phyloP scores from a whole-genome alignment of 129 eudicot species.

The Calendula officinalis region DNA sequence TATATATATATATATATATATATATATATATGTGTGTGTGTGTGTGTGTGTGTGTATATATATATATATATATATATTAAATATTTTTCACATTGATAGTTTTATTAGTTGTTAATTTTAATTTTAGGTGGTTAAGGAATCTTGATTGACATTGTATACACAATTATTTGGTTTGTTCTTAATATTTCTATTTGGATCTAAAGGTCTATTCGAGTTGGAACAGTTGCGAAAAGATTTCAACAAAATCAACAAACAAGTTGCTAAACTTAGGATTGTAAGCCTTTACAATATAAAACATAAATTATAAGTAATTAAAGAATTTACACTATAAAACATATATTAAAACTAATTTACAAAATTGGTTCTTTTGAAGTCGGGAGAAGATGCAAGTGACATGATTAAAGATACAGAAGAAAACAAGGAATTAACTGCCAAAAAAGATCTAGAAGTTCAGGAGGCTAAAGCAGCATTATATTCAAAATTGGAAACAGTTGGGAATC shows the following conservation, averaged over 20 bases:
- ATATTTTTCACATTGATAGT: not conserved
- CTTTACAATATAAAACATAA: not conserved
- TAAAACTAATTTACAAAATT: conserved; percentile 5
- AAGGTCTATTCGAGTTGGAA: conserved; percentile 81
- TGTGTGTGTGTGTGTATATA: too few relatives aligned
- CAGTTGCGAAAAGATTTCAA: conserved; percentile 65
- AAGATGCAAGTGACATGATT: conserved; percentile 58
- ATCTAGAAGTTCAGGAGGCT: conserved; percentile 67
- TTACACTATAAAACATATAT: too few relatives aligned
- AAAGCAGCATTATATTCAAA: conserved; percentile 45
- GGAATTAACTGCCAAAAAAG: conserved; percentile 45
- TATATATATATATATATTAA: too few relatives aligned
- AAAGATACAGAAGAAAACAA: conserved; percentile 59
- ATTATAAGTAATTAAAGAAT: too few relatives aligned
- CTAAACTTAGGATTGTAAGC: conserved; percentile 77
- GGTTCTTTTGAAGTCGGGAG: conserved; percentile 46
- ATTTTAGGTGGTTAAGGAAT: not conserved
- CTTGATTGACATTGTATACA: not conserved
- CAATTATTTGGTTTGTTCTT: not conserved
- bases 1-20: too few relatives aligned
- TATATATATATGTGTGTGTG: too few relatives aligned
- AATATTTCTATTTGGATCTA: conserved; percentile 8
- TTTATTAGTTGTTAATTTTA: conserved; percentile 5
- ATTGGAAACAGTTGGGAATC: conserved; percentile 65
- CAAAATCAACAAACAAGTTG: conserved; percentile 67